phyloP scores from a whole-genome alignment of 192 early-diverging fungal genomes.

The Backusella parvicylindrica region DNA sequence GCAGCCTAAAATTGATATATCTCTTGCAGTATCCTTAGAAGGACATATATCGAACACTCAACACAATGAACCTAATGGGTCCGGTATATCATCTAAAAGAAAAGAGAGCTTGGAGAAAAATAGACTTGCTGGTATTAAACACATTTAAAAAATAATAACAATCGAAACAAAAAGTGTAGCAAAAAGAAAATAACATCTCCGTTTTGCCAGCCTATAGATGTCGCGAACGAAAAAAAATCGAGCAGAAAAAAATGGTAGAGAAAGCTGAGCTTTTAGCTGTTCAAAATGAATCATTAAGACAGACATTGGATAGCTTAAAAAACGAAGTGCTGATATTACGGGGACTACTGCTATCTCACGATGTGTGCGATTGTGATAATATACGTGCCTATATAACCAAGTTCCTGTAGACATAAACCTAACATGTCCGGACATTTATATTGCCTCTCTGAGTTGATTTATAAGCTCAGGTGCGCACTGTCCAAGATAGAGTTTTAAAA shows the following conservation, averaged over 20 bases:
- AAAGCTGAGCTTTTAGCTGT: background rate
- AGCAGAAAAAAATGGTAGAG: conserved; percentile 6
- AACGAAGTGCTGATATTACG: conserved; percentile 19
- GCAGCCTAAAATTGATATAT: background rate
- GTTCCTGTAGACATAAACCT: background rate
- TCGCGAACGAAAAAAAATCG: background rate
- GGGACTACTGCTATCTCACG: conserved; percentile 17
- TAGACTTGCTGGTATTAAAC: conserved; percentile 2
- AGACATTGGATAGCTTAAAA: conserved; percentile 5
- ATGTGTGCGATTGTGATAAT: conserved; percentile 18
- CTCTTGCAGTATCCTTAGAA: background rate
- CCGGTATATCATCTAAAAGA: background rate
- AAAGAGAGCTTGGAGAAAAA: background rate
- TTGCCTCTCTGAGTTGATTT: background rate
- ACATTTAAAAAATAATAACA: background rate
- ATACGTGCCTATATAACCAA: background rate
- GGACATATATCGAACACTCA: background rate
- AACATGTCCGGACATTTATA: background rate
- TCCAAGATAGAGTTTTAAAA: background rate
- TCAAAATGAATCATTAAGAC: conserved; percentile 12
- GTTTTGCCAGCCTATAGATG: conserved; percentile 2
- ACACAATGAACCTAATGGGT: background rate
- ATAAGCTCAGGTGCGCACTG: background rate
- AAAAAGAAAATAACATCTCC: background rate
- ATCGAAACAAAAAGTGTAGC: background rate